These are phyloP conservation scores for Brassica rapa DNA, from an alignment of 345 rosid species.

Conservation along the genomic window DNA sequence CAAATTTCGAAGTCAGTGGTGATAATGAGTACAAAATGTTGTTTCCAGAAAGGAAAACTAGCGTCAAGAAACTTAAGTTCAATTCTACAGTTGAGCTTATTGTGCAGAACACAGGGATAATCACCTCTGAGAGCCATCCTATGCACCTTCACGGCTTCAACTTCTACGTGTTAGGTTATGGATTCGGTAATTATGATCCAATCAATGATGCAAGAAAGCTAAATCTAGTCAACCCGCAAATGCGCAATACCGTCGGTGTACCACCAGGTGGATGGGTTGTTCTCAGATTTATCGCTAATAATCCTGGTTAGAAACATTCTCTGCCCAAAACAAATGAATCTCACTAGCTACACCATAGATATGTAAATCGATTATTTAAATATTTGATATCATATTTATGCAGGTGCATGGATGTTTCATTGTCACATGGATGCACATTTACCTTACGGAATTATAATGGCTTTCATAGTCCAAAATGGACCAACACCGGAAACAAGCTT, in stretches of 20 bases:
- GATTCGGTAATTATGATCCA: constrained; percentile 71
- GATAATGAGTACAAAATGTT: constrained; percentile 18
- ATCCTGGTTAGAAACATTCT: constrained; percentile 58
- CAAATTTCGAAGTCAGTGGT: constrained; percentile 35
- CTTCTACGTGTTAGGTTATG: constrained; percentile 77
- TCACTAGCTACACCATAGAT: background rate
- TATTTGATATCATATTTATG: background rate
- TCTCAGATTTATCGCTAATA: constrained; percentile 71
- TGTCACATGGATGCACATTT: constrained; percentile 33
- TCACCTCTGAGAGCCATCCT: constrained; percentile 68
- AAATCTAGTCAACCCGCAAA: constrained; percentile 62
- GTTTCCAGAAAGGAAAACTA: constrained; percentile 56
- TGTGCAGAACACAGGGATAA: constrained; percentile 64
- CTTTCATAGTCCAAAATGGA: constrained; percentile 34
- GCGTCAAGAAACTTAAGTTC: constrained; percentile 54
- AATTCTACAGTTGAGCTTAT: constrained; percentile 71
- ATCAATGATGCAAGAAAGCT: constrained; percentile 44
- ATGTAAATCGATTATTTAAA: background rate
- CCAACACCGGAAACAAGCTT: constrained; percentile 27
- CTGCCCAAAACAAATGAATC: no score
- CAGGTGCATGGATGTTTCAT: constrained; percentile 36
- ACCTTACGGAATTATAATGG: constrained; percentile 21
- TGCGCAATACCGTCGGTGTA: constrained; percentile 66
- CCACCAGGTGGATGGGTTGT: constrained; percentile 81
- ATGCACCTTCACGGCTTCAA: constrained; percentile 86